A percentile compares a stretch with the other conserved stretches of the same genome.
phyloP scores from a whole-genome alignment of 2,329 filamentous ascomycete species.

The Aspergillus spinulosporus region DNA sequence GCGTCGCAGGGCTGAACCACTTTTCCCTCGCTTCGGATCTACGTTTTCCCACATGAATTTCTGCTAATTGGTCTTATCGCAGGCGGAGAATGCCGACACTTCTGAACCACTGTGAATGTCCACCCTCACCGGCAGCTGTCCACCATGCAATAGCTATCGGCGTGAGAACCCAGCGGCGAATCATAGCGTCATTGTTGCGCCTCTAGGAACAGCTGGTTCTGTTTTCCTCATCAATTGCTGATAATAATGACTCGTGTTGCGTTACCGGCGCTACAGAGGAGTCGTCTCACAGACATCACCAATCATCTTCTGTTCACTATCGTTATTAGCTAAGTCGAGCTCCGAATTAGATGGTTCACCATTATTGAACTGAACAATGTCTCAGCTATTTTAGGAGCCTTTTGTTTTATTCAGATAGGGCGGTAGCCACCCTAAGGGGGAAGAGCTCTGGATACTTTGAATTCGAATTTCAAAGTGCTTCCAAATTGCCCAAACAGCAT shows the following conservation, averaged over 20 bases:
- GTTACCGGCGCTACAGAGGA: neutral
- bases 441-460: neutral
- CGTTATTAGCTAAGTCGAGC: neutral
- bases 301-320: slow-evolving; percentile 1
- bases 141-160: neutral
- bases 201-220: slow-evolving; percentile 2
- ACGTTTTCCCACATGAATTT: slow-evolving; percentile 3
- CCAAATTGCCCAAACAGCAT: no score
- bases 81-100: slow-evolving; percentile 6
- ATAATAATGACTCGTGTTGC: slow-evolving; percentile 6
- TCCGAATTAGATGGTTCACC: neutral
- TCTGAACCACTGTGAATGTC: neutral
- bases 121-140: neutral
- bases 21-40: slow-evolving; percentile 1
- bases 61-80: neutral
- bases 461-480: neutral
- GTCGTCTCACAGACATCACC: neutral
- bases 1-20: slow-evolving; percentile 11
- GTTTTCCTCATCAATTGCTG: neutral
- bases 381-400: slow-evolving; percentile 1
- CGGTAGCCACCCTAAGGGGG: no score
- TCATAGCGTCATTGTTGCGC: neutral
- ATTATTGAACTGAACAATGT: neutral
- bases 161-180: neutral
- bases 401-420: neutral